A percentile compares a stretch with the other conserved stretches of the same genome.
phyloP scores from a whole-genome alignment of 106 monocot species.

The Dioscorea dumetorum region DNA sequence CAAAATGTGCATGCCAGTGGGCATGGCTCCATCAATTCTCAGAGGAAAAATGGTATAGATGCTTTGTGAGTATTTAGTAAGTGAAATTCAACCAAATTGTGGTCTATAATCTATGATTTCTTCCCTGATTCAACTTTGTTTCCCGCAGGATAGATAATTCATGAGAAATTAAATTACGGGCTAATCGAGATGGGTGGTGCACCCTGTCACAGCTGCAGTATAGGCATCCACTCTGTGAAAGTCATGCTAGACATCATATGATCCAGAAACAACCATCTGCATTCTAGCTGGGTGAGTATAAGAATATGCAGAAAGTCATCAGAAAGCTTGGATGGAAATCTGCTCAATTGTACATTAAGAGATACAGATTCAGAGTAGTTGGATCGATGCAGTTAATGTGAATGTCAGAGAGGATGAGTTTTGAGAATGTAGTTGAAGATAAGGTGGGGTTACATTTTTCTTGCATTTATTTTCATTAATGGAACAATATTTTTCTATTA shows the following conservation, averaged over 20 bases:
- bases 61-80: background rate
- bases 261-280: background rate
- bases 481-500: background rate
- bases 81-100: background rate
- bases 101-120: background rate
- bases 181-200: background rate
- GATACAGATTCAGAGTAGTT: background rate
- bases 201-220: background rate
- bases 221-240: background rate
- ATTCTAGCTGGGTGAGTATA: background rate
- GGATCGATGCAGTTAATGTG: background rate
- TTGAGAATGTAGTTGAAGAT: background rate
- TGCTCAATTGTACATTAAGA: slow-evolving; percentile 4
- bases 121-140: background rate
- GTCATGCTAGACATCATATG: background rate
- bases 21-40: background rate
- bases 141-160: background rate
- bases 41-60: background rate
- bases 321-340: background rate
- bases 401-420: background rate
- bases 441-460: background rate
- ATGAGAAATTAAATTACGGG: background rate
- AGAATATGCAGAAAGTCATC: background rate
- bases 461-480: background rate
- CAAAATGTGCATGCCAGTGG: background rate